phyloP scores from a whole-genome alignment of 768 basidiomycete species.

The Gymnopilus junonius region DNA sequence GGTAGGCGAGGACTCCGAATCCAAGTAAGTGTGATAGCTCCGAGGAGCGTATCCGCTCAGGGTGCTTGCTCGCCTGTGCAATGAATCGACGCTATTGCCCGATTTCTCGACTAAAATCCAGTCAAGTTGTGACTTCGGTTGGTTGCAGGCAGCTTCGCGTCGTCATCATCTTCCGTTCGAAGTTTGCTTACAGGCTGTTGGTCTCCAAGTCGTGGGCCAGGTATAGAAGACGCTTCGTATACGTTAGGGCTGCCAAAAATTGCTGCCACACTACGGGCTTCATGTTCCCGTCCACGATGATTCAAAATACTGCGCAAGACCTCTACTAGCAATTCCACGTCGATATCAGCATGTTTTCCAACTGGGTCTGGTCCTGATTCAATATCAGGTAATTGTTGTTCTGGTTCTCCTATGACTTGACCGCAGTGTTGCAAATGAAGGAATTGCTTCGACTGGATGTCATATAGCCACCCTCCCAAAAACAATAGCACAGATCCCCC shows the following conservation, averaged over 20 bases:
- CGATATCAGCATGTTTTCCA: not conserved
- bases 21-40: not conserved
- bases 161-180: not conserved
- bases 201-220: not conserved
- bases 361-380: not conserved
- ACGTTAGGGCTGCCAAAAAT: not conserved
- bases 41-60: not conserved
- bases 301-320: not conserved
- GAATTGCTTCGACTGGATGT: not conserved
- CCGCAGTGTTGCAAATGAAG: not conserved
- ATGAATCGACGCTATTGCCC: not conserved
- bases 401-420: not conserved
- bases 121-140: not conserved
- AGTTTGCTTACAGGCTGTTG: not conserved
- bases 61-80: not conserved
- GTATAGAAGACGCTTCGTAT: not conserved
- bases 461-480: not conserved
- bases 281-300: not conserved
- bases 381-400: not conserved
- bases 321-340: not conserved
- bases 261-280: not conserved
- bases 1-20: not conserved
- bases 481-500: not conserved
- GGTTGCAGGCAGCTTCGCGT: not conserved
- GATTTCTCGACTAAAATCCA: not conserved